phyloP scores from a whole-genome alignment of 768 basidiomycete genomes.

The Dentipellis sp. region DNA sequence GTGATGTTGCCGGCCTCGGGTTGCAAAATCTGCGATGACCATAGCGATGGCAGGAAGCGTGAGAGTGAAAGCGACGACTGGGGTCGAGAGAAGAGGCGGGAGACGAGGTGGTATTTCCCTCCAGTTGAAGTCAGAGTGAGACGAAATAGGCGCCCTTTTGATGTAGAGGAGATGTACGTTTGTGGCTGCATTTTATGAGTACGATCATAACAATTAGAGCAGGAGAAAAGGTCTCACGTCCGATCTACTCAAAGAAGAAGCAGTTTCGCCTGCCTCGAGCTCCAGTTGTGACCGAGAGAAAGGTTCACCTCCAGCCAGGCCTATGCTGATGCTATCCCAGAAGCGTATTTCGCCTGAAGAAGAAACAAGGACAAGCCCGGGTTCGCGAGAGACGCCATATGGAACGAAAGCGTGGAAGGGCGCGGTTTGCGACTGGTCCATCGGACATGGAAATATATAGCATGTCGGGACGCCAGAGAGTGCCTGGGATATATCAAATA shows the following conservation, averaged over 20 bases:
- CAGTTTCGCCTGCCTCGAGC: constrained; percentile 44
- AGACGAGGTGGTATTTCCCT: constrained; percentile 54
- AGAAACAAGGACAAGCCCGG: constrained; percentile 76
- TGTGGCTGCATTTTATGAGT: constrained; percentile 33
- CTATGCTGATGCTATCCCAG: constrained; percentile 84
- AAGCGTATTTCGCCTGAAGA: constrained; percentile 65
- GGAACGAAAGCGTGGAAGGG: constrained; percentile 52
- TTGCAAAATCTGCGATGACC: constrained; percentile 31
- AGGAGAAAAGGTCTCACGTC: constrained; percentile 36
- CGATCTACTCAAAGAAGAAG: constrained; percentile 58
- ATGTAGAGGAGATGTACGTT: constrained; percentile 62
- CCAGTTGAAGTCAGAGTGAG: constrained; percentile 56
- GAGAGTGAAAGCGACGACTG: constrained; percentile 34
- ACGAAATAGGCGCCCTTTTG: constrained; percentile 56
- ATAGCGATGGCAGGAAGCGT: constrained; percentile 33
- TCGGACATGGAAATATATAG: constrained; percentile 73
- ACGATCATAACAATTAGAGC: not conserved
- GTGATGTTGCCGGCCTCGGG: constrained; percentile 54
- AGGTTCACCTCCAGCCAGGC: constrained; percentile 71
- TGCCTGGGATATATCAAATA: constrained; percentile 25
- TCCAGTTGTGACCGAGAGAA: constrained; percentile 42
- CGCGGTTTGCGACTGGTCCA: constrained; percentile 40
- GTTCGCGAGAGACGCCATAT: constrained; percentile 61
- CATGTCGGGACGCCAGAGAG: constrained; percentile 70
- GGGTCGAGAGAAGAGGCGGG: constrained; percentile 52